These are phyloP conservation scores for Marchantia polymorpha DNA, from an alignment of 225 moss, liverwort and hornwort species.

Conservation along the genomic window DNA sequence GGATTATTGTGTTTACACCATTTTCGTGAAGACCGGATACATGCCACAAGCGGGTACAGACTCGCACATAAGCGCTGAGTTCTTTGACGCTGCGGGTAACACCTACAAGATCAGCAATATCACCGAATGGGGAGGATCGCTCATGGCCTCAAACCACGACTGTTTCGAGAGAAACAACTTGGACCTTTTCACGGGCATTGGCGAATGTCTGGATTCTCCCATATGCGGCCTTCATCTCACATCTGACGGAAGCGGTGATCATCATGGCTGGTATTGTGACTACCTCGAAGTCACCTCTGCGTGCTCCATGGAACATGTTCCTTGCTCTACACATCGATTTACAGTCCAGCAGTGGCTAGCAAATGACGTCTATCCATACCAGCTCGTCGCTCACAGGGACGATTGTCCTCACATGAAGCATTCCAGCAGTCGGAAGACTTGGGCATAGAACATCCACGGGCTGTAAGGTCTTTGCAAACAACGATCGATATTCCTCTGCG, in stretches of 20 bases:
- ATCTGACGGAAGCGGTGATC: constrained; percentile 31
- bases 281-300: constrained; percentile 33
- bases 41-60: constrained; percentile 12
- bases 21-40: constrained; percentile 24
- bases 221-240: constrained; percentile 30
- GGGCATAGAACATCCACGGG: too few relatives aligned
- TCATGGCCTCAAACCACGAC: constrained; percentile 13
- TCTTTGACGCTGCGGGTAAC: neutral
- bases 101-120: constrained; percentile 17
- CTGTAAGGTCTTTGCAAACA: too few relatives aligned
- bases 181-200: constrained; percentile 42
- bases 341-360: constrained; percentile 36
- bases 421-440: too few relatives aligned
- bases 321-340: constrained; percentile 21
- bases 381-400: neutral
- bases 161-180: constrained; percentile 33
- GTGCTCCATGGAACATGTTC: constrained; percentile 7
- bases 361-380: constrained; percentile 18
- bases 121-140: constrained; percentile 29
- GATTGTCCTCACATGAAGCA: neutral
- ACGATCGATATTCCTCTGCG: too few relatives aligned
- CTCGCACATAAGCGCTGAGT: neutral
- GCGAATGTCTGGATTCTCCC: constrained; percentile 24
- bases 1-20: constrained; percentile 23
- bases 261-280: constrained; percentile 41